A percentile compares a stretch with the other conserved stretches of the same genome.
phyloP scores from a whole-genome alignment of 164 flowering plant genomes.

The Aristolochia fimbriata region DNA sequence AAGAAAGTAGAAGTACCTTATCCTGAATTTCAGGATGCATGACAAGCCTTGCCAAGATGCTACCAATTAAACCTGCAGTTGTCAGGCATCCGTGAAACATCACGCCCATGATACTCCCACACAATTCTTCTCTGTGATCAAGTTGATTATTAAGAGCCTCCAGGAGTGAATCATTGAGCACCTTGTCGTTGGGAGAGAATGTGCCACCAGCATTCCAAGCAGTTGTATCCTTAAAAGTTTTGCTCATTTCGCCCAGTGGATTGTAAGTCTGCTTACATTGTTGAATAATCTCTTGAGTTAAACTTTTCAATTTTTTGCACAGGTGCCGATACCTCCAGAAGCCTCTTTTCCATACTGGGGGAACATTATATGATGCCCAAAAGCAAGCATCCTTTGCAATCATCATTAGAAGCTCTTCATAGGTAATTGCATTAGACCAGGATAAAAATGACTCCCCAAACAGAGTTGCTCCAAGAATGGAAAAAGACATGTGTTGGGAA shows the following conservation, averaged over 20 bases:
- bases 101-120: constrained; percentile 42
- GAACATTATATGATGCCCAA: constrained; percentile 55
- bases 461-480: constrained; percentile 41
- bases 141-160: constrained; percentile 19
- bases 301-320: constrained; percentile 37
- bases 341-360: constrained; percentile 53
- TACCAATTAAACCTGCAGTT: constrained; percentile 36
- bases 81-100: constrained; percentile 61
- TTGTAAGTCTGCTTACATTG: constrained; percentile 24
- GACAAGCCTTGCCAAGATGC: constrained; percentile 40
- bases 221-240: constrained; percentile 3
- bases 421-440: constrained; percentile 43
- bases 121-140: constrained; percentile 25
- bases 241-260: constrained; percentile 8
- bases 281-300: constrained; percentile 42
- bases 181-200: constrained; percentile 8
- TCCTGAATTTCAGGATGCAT: constrained; percentile 51
- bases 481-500: constrained; percentile 55
- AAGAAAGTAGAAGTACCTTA: constrained; percentile 21
- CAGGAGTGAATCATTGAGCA: constrained; percentile 10
- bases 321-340: constrained; percentile 47
- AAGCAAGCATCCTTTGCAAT: constrained; percentile 55
- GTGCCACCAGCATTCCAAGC: constrained; percentile 8
- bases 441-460: constrained; percentile 52
- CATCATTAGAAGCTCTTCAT: constrained; percentile 51